Evolutionary conservation across 768 basidiomycete species (phyloP).

Genomic region (Calocybe cyanea): DNA sequence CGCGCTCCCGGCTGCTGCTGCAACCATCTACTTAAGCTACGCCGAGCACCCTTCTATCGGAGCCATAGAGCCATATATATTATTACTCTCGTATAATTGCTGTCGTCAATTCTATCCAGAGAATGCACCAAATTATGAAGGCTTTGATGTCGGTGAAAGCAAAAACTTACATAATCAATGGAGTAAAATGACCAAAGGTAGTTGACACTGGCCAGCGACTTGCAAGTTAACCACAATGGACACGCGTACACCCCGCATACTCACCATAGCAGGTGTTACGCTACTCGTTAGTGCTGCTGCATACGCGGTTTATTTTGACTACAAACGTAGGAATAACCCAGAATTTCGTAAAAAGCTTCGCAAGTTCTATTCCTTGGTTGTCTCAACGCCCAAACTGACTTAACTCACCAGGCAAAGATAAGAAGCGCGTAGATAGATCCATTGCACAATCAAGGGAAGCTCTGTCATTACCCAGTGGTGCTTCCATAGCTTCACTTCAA

Average conservation of each 20-base stretch:
- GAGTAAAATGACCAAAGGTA: slow-evolving; percentile 9
- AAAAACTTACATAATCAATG: slow-evolving; percentile 14
- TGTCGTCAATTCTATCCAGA: not conserved
- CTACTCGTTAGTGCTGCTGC: slow-evolving; percentile 61
- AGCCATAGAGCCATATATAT: not conserved
- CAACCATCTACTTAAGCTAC: not conserved
- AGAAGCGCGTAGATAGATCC: slow-evolving; percentile 80
- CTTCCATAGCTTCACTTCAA: slow-evolving; percentile 49
- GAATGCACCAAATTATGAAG: too few species aligned
- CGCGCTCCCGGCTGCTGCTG: not conserved
- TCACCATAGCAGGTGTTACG: slow-evolving; percentile 45
- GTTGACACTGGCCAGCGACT: not conserved
- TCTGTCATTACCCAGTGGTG: slow-evolving; percentile 22
- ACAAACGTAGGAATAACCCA: slow-evolving; percentile 84
- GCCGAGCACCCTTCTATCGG: slow-evolving; percentile 5
- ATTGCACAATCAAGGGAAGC: slow-evolving; percentile 44
- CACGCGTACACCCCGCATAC: slow-evolving; percentile 33
- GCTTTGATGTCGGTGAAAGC: too few species aligned
- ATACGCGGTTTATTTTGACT: slow-evolving; percentile 93
- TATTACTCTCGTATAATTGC: not conserved
- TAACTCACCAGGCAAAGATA: slow-evolving; percentile 75
- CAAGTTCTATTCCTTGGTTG: slow-evolving; percentile 37
- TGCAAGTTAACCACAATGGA: slow-evolving; percentile 33
- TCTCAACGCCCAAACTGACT: slow-evolving; percentile 12
- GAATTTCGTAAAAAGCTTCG: slow-evolving; percentile 87